These are phyloP conservation scores for Anaeromyces robustus DNA, from an alignment of 192 early-diverging fungal species.

Conservation along the genomic window DNA sequence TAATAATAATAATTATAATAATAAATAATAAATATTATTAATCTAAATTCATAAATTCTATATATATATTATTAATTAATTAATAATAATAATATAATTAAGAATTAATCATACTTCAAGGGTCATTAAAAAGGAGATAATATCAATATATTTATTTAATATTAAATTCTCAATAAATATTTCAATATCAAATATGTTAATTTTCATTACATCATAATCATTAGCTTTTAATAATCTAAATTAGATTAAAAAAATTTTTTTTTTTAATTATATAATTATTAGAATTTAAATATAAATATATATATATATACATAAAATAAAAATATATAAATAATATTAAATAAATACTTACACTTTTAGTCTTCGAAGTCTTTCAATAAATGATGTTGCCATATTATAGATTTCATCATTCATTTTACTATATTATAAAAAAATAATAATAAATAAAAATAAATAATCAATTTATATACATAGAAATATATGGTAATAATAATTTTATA, in stretches of 20 bases:
- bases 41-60: neutral
- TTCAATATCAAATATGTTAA: neutral
- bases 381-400: neutral
- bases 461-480: no score
- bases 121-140: neutral
- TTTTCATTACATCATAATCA: neutral
- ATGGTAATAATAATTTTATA: no score
- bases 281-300: neutral
- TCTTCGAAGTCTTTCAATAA: neutral
- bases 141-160: neutral
- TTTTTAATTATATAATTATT: neutral
- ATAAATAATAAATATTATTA: no score
- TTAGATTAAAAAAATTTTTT: neutral
- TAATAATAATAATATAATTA: neutral
- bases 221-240: neutral
- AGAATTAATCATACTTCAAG: neutral
- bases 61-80: neutral
- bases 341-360: neutral
- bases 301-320: neutral
- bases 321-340: neutral
- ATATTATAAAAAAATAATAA: neutral
- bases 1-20: no score
- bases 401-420: neutral
- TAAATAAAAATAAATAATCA: no score
- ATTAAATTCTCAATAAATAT: neutral